Conservation (phyloP, 768 basidiomycete genomes). For the Rhodotorula diobovata region DNA sequence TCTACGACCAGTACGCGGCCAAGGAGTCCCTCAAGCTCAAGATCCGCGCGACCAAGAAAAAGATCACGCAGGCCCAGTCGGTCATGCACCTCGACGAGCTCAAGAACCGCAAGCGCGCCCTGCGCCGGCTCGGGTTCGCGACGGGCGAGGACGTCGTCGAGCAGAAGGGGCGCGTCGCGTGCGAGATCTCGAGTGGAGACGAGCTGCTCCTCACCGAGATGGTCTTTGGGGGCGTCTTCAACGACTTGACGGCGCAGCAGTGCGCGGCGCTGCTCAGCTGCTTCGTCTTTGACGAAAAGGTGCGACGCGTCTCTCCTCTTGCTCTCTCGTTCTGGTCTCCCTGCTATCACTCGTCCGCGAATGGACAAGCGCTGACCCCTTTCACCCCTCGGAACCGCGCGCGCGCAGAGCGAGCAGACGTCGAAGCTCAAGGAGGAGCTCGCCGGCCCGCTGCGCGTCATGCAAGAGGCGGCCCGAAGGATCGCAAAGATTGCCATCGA, state of each 20-base stretch:
- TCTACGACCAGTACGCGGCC: conserved; percentile 72
- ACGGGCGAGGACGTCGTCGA: conserved; percentile 86
- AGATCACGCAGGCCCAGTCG: conserved; percentile 83
- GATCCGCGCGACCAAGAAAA: conserved; percentile 73
- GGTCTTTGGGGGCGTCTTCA: conserved; percentile 96
- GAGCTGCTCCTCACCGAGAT: conserved; percentile 93
- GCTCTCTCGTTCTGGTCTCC: no score
- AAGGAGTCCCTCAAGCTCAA: conserved; percentile 68
- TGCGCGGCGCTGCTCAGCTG: conserved; percentile 91
- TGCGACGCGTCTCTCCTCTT: conserved; percentile 44
- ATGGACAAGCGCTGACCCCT: no score
- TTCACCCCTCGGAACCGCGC: no score
- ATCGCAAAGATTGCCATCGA: conserved; percentile 98
- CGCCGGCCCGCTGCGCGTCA: conserved; percentile 80
- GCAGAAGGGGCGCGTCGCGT: conserved; percentile 95
- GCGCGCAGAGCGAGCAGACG: conserved; percentile 68
- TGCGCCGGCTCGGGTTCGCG: conserved; percentile 87
- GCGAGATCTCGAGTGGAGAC: conserved; percentile 96
- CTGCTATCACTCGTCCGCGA: no score
- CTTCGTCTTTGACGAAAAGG: conserved; percentile 97
- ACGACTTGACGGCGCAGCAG: conserved; percentile 79
- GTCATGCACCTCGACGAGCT: conserved; percentile 94
- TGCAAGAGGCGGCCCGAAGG: conserved; percentile 90
- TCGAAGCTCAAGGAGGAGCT: conserved; percentile 89
- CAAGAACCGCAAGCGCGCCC: conserved; percentile 86